Evolutionary conservation across 192 early-diverging fungal genomes (phyloP), one percentile per base, ranked within the genome.

Genomic region (Pilaira anomala): DNA sequence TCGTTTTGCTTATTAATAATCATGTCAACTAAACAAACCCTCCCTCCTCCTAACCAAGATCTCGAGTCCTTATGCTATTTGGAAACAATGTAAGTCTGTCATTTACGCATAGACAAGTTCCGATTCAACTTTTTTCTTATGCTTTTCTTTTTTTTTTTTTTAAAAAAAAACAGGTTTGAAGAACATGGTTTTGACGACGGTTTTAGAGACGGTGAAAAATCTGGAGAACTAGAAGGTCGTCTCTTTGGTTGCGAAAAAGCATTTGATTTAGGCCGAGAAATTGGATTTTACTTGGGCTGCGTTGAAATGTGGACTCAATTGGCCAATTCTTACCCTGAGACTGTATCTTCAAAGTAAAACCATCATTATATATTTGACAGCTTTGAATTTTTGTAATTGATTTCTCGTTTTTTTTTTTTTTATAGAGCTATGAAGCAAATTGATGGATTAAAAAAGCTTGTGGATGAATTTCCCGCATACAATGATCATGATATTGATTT

Each of bases 181-280:
- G 81, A 82, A 62, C 68, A 74, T 72, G 80, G 83, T 26, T 65
- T 69, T 53, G 80, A 85, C 28, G 83, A 83, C 42, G 83, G 83
- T 2, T 24, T 77, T 41, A 68, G 70, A 19, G 81, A 76, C 25
- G 83, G 83, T n/a, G 73, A 68, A 26, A 50, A 61, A 24, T 73
- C 72, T 16, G 83, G 83, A 1, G 72, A 69, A 18, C 67, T 85
- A 7, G 83, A 85, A 65, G 83, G 83, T 0, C 72, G 74, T 21
- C 59, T 83, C 18, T 70, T 82, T 60, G 83, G 83, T 1, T 83
- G 78, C 25, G 78, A 80, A 68, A 82, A 82, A 29, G 80, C 75
- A 2, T 85, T 76, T 71, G 80, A 83, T 42, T 55, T 85, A 2
- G 73, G 77, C 11, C 74, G 73, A 48, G 83, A 85, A 45, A 71